phyloP scores from a whole-genome alignment of 495 filamentous ascomycete species.

The Copromyces sp. region DNA sequence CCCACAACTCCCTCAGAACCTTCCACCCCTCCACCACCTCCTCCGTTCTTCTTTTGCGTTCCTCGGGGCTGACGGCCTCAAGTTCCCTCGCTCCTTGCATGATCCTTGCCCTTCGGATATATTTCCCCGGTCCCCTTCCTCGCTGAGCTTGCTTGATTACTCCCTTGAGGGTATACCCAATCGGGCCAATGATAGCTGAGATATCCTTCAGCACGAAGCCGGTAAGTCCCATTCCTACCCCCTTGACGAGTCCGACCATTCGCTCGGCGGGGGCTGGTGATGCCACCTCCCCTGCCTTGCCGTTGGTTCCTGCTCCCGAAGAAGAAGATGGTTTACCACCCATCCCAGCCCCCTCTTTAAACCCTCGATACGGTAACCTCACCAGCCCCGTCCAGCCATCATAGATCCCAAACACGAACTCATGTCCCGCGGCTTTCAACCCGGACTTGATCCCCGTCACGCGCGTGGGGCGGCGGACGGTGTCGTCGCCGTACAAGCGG shows the following conservation, averaged over 20 bases:
- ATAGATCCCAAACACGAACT: conserved; percentile 59
- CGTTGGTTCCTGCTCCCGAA: not conserved
- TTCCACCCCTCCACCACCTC: conserved; percentile 22
- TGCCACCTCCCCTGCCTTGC: no score
- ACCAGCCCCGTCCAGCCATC: conserved; percentile 67
- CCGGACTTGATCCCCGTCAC: conserved; percentile 62
- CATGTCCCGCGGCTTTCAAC: conserved; percentile 53
- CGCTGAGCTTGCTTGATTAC: conserved; percentile 44
- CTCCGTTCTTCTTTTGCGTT: conserved; percentile 14
- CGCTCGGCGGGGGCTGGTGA: conserved; percentile 39
- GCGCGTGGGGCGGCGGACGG: conserved; percentile 37
- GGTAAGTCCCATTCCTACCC: conserved; percentile 64
- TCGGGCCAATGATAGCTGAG: conserved; percentile 50
- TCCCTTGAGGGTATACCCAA: conserved; percentile 59
- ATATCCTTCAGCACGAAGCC: conserved; percentile 65
- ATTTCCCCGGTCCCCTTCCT: conserved; percentile 33
- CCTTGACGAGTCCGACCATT: conserved; percentile 49
- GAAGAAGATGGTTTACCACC: not conserved
- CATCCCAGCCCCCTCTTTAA: not conserved
- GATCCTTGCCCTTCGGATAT: conserved; percentile 39
- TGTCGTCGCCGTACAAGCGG: conserved; percentile 54
- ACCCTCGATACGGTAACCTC: conserved; percentile 51
- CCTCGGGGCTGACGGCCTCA: conserved; percentile 16
- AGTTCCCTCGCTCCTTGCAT: conserved; percentile 36
- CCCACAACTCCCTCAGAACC: conserved; percentile 31